These are phyloP conservation scores for Fraxinus americana DNA, from an alignment of 257 asterid species.

Conservation along the genomic window DNA sequence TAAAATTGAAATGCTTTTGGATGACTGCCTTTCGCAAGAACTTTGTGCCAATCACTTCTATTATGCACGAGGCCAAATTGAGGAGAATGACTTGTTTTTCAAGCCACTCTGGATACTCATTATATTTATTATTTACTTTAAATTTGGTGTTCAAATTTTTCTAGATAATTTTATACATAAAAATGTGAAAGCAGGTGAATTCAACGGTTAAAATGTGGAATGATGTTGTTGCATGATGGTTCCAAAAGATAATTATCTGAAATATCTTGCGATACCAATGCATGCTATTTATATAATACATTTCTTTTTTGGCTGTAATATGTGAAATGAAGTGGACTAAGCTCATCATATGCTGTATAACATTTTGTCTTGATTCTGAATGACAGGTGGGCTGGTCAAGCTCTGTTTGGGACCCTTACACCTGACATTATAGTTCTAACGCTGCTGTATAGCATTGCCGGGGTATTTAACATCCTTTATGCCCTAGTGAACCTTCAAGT, in stretches of 20 bases:
- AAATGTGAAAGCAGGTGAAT: constrained; percentile 4
- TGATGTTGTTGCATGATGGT: background rate
- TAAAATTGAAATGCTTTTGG: constrained; percentile 3
- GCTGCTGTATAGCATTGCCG: constrained; percentile 86
- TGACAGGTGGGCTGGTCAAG: constrained; percentile 99
- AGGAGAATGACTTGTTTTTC: background rate
- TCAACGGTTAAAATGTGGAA: background rate
- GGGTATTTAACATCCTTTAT: constrained; percentile 51
- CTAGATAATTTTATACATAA: background rate
- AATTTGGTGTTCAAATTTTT: constrained; percentile 5
- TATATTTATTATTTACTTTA: constrained; percentile 15
- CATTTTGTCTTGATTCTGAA: constrained; percentile 24
- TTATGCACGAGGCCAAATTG: background rate
- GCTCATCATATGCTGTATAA: constrained; percentile 14
- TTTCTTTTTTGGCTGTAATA: background rate
- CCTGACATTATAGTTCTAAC: constrained; percentile 86
- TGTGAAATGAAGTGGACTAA: constrained; percentile 10
- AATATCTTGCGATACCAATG: background rate
- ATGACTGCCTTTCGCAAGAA: background rate
- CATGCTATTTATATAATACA: constrained; percentile 11
- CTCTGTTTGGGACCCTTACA: constrained; percentile 90
- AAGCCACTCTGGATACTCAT: constrained; percentile 12
- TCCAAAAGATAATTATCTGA: constrained; percentile 5
- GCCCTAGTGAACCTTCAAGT: constrained; percentile 1
- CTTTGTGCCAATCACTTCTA: constrained; percentile 5